These are phyloP conservation scores for Coprinopsis sp. DNA, from an alignment of 768 basidiomycete species.

Conservation along the genomic window DNA sequence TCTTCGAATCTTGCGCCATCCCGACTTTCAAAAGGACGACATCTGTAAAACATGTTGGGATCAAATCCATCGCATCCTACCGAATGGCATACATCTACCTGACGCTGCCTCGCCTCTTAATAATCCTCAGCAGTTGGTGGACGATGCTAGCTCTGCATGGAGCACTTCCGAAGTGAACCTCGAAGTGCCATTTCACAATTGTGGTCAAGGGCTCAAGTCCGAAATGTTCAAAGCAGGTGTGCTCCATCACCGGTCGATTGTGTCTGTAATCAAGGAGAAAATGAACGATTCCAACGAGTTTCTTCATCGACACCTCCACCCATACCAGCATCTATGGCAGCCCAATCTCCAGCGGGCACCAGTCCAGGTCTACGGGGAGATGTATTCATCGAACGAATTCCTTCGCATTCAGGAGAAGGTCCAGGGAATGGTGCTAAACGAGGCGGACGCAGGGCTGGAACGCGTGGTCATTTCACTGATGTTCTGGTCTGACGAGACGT, in stretches of 20 bases:
- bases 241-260: not conserved
- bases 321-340: not conserved
- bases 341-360: not conserved
- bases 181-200: not conserved
- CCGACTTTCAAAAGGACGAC: no score
- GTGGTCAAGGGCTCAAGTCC: not conserved
- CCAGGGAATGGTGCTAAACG: not conserved
- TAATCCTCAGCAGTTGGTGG: not conserved
- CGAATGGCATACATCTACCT: no score
- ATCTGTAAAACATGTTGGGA: not conserved
- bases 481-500: constrained; percentile 21
- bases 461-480: constrained; percentile 20
- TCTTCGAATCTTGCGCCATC: no score
- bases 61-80: not conserved
- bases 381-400: not conserved
- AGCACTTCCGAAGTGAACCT: not conserved
- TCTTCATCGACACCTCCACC: not conserved
- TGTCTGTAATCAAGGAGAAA: not conserved
- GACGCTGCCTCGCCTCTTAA: not conserved
- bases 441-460: constrained; percentile 7
- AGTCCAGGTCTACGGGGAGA: not conserved
- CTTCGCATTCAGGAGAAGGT: not conserved
- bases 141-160: not conserved
- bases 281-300: not conserved
- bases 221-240: not conserved